Evolutionary conservation across 2,329 filamentous ascomycete species (phyloP), one percentile per base, ranked within the genome.

Genomic region (Macroventuria anomochaeta): DNA sequence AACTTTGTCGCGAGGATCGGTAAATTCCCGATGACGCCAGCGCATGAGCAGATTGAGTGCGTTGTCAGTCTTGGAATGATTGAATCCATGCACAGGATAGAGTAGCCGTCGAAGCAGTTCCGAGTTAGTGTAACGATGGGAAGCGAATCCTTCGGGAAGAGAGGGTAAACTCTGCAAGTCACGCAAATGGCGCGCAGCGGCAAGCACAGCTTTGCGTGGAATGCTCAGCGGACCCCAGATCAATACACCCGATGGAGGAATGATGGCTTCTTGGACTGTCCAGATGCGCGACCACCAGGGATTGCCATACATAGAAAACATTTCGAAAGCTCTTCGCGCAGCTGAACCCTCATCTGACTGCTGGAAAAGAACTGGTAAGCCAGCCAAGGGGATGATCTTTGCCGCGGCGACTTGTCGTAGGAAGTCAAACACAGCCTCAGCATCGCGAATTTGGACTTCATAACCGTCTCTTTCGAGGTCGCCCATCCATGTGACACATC

Each of bases 401-500:
- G 33, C 38, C 15, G 48, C 43, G 7, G 53, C 53, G 6, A 62
- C 36, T 7, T 13, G 15, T 15, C 29, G 39, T 28, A 65, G 38
- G 21, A 65, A 63, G 8, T 58, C 49, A 10, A 65, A 57, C 1
- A 58, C 55, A 3, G 48, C 57, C 25, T 50, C 37, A 10, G 55
- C 58, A 25, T 58, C 53, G 3, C 29, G 15, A 7, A 23, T 13
- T 1, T 25, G 10, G 4, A 52, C 53, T 10, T 23, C 41, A 1
- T 44, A 21, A 38, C 34, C 37, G 0, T 23, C 38, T 10, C 53
- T 40, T 2, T 26, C 15, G 18, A 65, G 52, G 7, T 66, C 65
- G 6, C 68, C 63, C 4, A 68, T 56, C 67, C 65, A 69, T 11
- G 65, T 53, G 6, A 71, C 47, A 40, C 65, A 65, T 13, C 37